These are phyloP conservation scores for Ustilago tritici DNA, from an alignment of 1,284 basidiomycete species.

Conservation along the genomic window DNA sequence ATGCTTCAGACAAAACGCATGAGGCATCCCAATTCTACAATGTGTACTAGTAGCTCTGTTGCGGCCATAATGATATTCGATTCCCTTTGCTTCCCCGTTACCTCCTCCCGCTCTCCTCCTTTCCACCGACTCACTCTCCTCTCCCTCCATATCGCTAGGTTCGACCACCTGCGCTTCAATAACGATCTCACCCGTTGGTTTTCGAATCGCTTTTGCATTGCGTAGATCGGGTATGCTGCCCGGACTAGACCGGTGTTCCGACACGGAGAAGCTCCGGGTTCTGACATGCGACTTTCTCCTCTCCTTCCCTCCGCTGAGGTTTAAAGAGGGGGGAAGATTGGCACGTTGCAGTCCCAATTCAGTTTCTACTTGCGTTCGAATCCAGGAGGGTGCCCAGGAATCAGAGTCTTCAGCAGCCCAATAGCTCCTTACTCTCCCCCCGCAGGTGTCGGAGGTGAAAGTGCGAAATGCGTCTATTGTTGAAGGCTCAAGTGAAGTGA, in stretches of 20 bases:
- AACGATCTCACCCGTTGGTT: constrained; percentile 48
- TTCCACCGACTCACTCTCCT: not conserved
- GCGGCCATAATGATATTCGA: constrained; percentile 21
- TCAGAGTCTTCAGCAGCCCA: constrained; percentile 39
- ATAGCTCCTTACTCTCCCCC: constrained; percentile 16
- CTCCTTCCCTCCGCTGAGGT: not conserved
- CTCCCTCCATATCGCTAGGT: constrained; percentile 22
- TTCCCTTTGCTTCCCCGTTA: not conserved
- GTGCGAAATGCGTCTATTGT: constrained; percentile 17
- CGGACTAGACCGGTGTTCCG: constrained; percentile 33
- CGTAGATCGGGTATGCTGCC: constrained; percentile 25
- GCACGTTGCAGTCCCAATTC: constrained; percentile 29
- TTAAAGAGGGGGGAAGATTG: constrained; percentile 20
- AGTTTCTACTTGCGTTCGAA: constrained; percentile 43
- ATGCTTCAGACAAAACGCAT: constrained; percentile 56
- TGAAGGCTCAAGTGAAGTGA: constrained; percentile 23
- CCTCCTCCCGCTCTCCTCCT: not conserved
- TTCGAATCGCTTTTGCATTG: constrained; percentile 38
- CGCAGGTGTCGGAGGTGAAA: constrained; percentile 15
- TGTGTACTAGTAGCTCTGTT: constrained; percentile 39
- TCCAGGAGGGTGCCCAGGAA: constrained; percentile 49
- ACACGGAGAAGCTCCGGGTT: constrained; percentile 39
- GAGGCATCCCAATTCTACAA: constrained; percentile 54
- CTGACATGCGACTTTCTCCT: constrained; percentile 14
- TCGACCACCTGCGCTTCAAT: constrained; percentile 42